Percentiles rank a stretch among this genome's conserved stretches.
Evolutionary conservation across 371 early-diverging fungal species (phyloP).

Genomic region (Mucor racemosus): DNA sequence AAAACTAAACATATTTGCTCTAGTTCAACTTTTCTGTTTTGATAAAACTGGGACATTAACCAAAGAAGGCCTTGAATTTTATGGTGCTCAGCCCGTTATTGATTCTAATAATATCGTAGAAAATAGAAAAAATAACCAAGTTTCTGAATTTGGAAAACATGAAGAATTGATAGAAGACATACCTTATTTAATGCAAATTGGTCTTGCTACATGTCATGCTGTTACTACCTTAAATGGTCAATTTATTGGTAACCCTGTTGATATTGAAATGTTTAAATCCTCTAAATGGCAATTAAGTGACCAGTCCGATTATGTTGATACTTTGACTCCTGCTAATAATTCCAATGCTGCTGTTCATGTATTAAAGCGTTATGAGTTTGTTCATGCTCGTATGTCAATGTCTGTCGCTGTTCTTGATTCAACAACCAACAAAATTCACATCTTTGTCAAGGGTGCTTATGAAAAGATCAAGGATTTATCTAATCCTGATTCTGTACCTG

Average conservation of each 20-base stretch:
- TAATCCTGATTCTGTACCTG: constrained; percentile 59
- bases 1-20: constrained; percentile 17
- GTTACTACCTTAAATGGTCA: constrained; percentile 72
- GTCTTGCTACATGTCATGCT: constrained; percentile 83
- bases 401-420: constrained; percentile 73
- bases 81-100: constrained; percentile 46
- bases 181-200: constrained; percentile 58
- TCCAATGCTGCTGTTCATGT: constrained; percentile 50
- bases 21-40: constrained; percentile 91
- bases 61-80: constrained; percentile 67
- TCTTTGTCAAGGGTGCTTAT: constrained; percentile 87
- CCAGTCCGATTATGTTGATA: constrained; percentile 45
- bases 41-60: constrained; percentile 72
- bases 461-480: constrained; percentile 74
- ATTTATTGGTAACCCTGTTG: constrained; percentile 85
- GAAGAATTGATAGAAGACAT: constrained; percentile 38
- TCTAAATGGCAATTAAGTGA: constrained; percentile 58
- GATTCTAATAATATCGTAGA: constrained; percentile 40
- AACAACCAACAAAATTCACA: constrained; percentile 59
- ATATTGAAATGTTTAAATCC: constrained; percentile 89
- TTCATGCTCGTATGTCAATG: constrained; percentile 85
- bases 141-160: constrained; percentile 34
- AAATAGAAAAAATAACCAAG: constrained; percentile 20
- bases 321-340: constrained; percentile 40
- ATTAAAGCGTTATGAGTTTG: constrained; percentile 86